A percentile compares a stretch with the other conserved stretches of the same genome.
Conservation (phyloP, 371 early-diverging fungal species). For the Apophysomyces trapeziformis region DNA sequence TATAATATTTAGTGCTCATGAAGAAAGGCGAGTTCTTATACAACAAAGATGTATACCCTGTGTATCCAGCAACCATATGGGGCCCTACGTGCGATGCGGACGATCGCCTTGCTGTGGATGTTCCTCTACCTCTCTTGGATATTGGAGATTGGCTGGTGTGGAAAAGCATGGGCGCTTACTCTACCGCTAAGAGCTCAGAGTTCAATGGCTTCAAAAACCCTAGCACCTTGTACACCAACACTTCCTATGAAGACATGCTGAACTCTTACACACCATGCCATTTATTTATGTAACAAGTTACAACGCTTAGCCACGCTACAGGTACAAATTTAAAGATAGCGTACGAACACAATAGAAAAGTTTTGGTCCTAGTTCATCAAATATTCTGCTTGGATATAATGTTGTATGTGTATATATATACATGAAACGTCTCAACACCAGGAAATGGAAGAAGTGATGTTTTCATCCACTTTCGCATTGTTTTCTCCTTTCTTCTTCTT, state of each 20-base stretch:
- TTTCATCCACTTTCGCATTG: background rate
- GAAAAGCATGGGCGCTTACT: slow-evolving; percentile 97
- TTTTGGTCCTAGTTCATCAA: no score
- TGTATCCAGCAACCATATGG: slow-evolving; percentile 83
- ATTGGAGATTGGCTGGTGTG: slow-evolving; percentile 97
- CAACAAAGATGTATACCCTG: background rate
- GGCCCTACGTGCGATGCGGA: slow-evolving; percentile 99
- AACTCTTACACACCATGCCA: background rate
- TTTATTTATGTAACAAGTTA: background rate
- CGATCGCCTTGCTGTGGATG: slow-evolving; percentile 83
- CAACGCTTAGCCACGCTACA: no score
- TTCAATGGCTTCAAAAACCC: slow-evolving; percentile 94
- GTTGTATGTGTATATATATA: no score
- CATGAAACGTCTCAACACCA: background rate
- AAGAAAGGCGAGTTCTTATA: slow-evolving; percentile 15
- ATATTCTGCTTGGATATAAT: no score
- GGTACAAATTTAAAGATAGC: no score
- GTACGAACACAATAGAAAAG: background rate
- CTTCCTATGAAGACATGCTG: slow-evolving; percentile 36
- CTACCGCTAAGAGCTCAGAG: slow-evolving; percentile 82
- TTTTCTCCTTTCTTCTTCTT: background rate
- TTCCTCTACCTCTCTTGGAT: slow-evolving; percentile 80
- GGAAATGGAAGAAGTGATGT: background rate
- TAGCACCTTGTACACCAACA: slow-evolving; percentile 85
- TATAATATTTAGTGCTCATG: slow-evolving; percentile 22